Conservation (phyloP, 164 flowering plant genomes). For the Vitis rupestris region DNA sequence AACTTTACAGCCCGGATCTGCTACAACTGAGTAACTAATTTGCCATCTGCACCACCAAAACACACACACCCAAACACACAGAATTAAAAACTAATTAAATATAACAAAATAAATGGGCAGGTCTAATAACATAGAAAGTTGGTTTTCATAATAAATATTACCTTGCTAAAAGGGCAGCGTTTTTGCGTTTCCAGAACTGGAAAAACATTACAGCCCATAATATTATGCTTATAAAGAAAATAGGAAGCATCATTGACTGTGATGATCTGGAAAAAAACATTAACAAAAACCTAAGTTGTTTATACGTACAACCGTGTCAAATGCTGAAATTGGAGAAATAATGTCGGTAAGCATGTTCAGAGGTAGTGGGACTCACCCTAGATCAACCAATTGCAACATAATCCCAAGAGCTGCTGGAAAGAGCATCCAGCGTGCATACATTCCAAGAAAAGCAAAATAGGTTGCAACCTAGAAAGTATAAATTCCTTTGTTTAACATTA, state of each 20-base stretch:
- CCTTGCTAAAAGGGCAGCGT: slow-evolving; percentile 79
- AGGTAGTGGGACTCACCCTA: slow-evolving; percentile 51
- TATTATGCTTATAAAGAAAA: slow-evolving; percentile 63
- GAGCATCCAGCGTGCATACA: slow-evolving; percentile 90
- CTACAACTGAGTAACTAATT: slow-evolving; percentile 39
- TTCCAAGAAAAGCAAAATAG: slow-evolving; percentile 91
- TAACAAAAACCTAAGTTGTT: slow-evolving; percentile 5
- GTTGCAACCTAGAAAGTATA: slow-evolving; percentile 58
- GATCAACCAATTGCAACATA: slow-evolving; percentile 61
- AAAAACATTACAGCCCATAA: slow-evolving; percentile 84
- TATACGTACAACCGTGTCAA: not conserved
- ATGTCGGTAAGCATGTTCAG: not conserved
- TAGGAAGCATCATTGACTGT: slow-evolving; percentile 66
- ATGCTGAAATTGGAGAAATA: not conserved
- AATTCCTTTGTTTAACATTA: slow-evolving; percentile 3
- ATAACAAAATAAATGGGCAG: not conserved
- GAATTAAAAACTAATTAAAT: not conserved
- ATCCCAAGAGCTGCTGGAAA: slow-evolving; percentile 82
- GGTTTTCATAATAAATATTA: slow-evolving; percentile 15
- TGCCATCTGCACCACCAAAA: slow-evolving; percentile 58
- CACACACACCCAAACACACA: not conserved
- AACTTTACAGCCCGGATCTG: slow-evolving; percentile 39
- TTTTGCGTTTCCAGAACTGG: slow-evolving; percentile 99
- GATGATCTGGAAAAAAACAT: slow-evolving; percentile 46
- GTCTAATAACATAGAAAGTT: not conserved